Evolutionary conservation across 148 eudicot genomes (phyloP).

Genomic region (Drosera capensis): DNA sequence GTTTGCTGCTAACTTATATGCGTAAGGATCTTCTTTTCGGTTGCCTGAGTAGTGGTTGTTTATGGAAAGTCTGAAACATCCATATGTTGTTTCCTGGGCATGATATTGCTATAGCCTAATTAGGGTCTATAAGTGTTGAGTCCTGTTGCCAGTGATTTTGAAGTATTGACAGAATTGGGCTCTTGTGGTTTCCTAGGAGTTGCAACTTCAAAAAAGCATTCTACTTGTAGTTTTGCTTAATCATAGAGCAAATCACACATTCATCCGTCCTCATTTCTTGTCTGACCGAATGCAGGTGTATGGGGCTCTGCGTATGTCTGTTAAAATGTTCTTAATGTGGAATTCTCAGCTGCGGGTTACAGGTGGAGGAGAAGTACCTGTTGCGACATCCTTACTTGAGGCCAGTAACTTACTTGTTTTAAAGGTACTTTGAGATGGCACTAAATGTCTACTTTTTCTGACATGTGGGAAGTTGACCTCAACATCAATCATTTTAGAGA

Average conservation of each 20-base stretch:
- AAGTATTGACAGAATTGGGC: too few relatives aligned
- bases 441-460: background rate
- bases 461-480: background rate
- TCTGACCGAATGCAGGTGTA: slow-evolving; percentile 43
- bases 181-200: too few relatives aligned
- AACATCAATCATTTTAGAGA: slow-evolving; percentile 1
- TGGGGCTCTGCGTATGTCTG: slow-evolving; percentile 96
- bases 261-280: background rate
- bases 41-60: too few relatives aligned
- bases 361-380: slow-evolving; percentile 72
- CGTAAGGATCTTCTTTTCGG: background rate
- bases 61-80: background rate
- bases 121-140: too few relatives aligned
- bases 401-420: slow-evolving; percentile 66
- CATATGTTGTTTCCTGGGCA: background rate
- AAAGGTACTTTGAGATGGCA: slow-evolving; percentile 20
- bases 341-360: slow-evolving; percentile 71
- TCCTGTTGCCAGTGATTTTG: too few relatives aligned
- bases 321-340: slow-evolving; percentile 99
- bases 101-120: background rate
- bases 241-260: background rate
- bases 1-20: slow-evolving; percentile 14
- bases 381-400: slow-evolving; percentile 76
- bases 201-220: too few relatives aligned
- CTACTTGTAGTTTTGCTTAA: background rate